Conservation (phyloP, 768 basidiomycete species). For the Grammothele lineata region DNA sequence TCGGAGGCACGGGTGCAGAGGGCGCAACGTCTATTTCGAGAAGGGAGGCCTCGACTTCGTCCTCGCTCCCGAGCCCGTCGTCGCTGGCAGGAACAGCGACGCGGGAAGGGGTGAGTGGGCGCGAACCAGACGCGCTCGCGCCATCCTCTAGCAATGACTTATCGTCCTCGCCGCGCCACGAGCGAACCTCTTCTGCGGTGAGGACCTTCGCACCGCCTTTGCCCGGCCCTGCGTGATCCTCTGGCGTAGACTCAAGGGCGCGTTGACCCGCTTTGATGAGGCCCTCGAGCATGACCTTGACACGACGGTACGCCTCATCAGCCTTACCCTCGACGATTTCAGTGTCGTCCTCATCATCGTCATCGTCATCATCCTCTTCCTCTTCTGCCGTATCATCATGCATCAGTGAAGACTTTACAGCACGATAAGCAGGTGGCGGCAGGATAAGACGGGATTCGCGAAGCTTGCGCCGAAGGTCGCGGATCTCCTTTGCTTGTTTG, state of each 20-base stretch:
- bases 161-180: constrained; percentile 37
- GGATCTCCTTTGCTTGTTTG: constrained; percentile 79
- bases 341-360: constrained; percentile 39
- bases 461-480: constrained; percentile 75
- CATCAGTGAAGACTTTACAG: constrained; percentile 47
- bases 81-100: constrained; percentile 16
- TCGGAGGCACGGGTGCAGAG: constrained; percentile 32
- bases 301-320: constrained; percentile 59
- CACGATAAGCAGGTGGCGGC: constrained; percentile 59
- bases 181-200: constrained; percentile 64
- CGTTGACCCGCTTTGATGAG: constrained; percentile 54
- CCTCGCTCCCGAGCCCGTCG: constrained; percentile 19
- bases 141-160: constrained; percentile 15
- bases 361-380: constrained; percentile 38
- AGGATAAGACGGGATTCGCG: constrained; percentile 79
- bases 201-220: constrained; percentile 62
- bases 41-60: constrained; percentile 27
- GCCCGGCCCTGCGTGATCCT: constrained; percentile 42
- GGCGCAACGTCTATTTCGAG: constrained; percentile 16
- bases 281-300: constrained; percentile 59
- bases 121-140: constrained; percentile 6
- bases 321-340: constrained; percentile 28
- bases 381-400: constrained; percentile 42
- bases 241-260: constrained; percentile 56
- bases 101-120: constrained; percentile 19